Conservation (phyloP, 768 basidiomycete genomes). For the Podaxis pistillaris region DNA sequence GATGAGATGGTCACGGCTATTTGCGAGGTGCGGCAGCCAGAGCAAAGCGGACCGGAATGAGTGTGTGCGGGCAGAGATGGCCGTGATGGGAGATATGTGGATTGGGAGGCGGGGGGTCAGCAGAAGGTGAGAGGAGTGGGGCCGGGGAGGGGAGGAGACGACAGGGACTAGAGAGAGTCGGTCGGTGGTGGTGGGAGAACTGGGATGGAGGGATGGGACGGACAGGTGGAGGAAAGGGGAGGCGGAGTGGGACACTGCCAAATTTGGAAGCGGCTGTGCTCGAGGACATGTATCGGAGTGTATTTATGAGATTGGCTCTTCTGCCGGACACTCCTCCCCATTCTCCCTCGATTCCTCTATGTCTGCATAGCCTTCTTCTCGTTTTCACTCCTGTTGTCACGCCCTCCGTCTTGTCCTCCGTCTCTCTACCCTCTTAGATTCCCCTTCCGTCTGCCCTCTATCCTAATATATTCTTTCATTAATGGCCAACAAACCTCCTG, state of each 20-base stretch:
- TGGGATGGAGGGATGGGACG: background rate
- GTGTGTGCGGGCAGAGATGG: conserved; percentile 19
- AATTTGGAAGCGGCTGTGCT: conserved; percentile 12
- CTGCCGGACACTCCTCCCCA: conserved; percentile 12
- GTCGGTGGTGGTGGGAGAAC: background rate
- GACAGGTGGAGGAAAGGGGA: background rate
- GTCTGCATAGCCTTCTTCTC: conserved; percentile 15
- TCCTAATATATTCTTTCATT: conserved; percentile 11
- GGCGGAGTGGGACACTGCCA: background rate
- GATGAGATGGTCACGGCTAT: conserved; percentile 8
- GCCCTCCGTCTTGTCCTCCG: conserved; percentile 1
- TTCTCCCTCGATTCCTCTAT: conserved; percentile 19
- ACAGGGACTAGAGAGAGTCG: background rate
- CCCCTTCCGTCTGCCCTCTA: background rate
- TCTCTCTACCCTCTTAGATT: conserved; percentile 15
- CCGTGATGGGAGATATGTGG: conserved; percentile 24
- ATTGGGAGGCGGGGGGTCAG: background rate
- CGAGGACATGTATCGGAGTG: conserved; percentile 14
- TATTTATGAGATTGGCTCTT: conserved; percentile 13
- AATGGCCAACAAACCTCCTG: conserved; percentile 49
- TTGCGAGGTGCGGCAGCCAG: conserved; percentile 4
- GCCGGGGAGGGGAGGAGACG: background rate
- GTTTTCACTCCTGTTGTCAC: conserved; percentile 12
- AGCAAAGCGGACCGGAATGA: conserved; percentile 5
- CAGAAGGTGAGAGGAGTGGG: background rate